Base-by-base conservation (phyloP, 495 filamentous ascomycete genomes). In the Hyaloscypha variabilis region DNA sequence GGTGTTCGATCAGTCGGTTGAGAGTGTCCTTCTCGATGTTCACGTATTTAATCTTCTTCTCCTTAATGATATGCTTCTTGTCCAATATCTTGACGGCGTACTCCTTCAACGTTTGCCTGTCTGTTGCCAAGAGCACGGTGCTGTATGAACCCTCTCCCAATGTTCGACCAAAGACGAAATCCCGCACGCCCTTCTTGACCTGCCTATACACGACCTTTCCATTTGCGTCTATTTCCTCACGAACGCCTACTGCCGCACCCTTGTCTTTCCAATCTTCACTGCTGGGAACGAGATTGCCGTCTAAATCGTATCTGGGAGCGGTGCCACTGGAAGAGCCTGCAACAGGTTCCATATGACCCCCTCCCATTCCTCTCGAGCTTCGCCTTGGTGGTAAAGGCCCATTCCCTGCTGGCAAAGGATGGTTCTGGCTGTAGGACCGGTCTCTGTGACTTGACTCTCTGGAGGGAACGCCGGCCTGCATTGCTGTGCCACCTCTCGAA, bases 31-130 rank as follows among this genome's bases (percentile, higher is more conserved):
- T 97, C 78, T 99, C 96, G 68, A 99, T 98, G 76, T 97, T 97
- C 74, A 99, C 96, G 75, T 99, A 99, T 81, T 99, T 99, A 68
- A 99, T 96, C 82, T 99, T 99, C 77, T 94, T 97, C 78, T 99
- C 96, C 80, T 97, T 98, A 82, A 99, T 98, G 71, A 99, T 99
- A 77, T 99, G 96, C 68, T 93, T 88, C 79, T 99, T 99, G 77
- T 98, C 95, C 49, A 99, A 83, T 28, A 99, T 94, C 74, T 99
- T 99, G 78, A 99, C 94, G 29, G 96, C 96, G 73, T 97, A 98
- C 75, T 99, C 96, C 67, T 96, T 95, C 53, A 96, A 78, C 0
- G 93, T 98, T 76, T 97, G 93, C 56, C 96, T 87, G 72, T 99
- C 96, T 6, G 96, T 98, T 53, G 94, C 96, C 51, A 95, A 87